Conservation (phyloP, 805 yeast genomes). For the Wickerhamiella lipophila region DNA sequence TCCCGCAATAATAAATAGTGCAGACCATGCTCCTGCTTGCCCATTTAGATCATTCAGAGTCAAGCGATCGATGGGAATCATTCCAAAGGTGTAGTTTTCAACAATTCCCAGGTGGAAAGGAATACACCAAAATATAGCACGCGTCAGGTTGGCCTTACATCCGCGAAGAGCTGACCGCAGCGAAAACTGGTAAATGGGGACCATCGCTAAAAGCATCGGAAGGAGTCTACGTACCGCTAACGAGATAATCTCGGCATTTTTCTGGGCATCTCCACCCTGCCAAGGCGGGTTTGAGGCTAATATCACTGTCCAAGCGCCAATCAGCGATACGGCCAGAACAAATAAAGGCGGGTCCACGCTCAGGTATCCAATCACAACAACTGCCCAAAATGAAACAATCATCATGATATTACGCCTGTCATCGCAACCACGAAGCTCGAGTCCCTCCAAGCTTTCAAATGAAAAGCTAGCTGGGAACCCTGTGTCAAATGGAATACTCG, state of each 20-base stretch:
- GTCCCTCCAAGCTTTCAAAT: constrained; percentile 35
- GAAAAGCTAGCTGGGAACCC: constrained; percentile 64
- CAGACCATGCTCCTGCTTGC: constrained; percentile 64
- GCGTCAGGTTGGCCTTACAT: constrained; percentile 24
- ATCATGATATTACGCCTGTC: constrained; percentile 57
- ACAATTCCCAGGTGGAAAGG: constrained; percentile 73
- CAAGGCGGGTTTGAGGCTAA: constrained; percentile 68
- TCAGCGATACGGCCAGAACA: constrained; percentile 48
- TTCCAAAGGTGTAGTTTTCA: constrained; percentile 78
- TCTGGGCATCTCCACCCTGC: constrained; percentile 35
- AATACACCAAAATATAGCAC: constrained; percentile 57
- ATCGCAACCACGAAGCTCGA: constrained; percentile 39
- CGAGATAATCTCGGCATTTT: constrained; percentile 51
- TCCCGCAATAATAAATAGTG: constrained; percentile 41
- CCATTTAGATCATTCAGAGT: constrained; percentile 55
- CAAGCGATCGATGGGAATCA: constrained; percentile 76
- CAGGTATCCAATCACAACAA: constrained; percentile 32
- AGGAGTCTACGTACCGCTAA: constrained; percentile 60
- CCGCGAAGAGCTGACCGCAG: constrained; percentile 20
- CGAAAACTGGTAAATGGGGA: constrained; percentile 53
- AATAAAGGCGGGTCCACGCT: constrained; percentile 44
- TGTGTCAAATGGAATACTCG: constrained; percentile 45
- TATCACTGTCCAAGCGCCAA: constrained; percentile 75
- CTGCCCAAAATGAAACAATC: constrained; percentile 45
- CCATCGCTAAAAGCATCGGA: constrained; percentile 60